These are phyloP conservation scores for Lomentospora prolificans DNA, from an alignment of 2,329 filamentous ascomycete genomes.

Conservation along the genomic window DNA sequence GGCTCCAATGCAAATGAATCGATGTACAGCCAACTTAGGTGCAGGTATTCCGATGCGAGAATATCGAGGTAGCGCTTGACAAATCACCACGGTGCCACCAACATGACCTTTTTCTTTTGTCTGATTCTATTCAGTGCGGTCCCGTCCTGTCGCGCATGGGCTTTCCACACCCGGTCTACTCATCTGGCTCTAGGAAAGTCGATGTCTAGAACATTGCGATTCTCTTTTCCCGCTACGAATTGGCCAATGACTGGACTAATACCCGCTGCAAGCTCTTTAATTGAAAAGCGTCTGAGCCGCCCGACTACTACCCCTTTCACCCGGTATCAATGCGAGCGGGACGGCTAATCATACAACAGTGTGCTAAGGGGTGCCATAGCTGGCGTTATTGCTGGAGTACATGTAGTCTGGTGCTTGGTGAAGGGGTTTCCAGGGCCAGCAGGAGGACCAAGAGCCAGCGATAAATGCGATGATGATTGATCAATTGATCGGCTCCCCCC, in stretches of 20 bases:
- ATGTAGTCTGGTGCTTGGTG: background rate
- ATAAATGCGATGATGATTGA: too few species aligned
- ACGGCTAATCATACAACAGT: background rate
- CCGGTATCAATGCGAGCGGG: background rate
- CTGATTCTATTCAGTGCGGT: too few species aligned
- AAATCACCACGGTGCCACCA: too few species aligned
- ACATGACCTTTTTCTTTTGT: too few species aligned
- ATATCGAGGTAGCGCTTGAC: too few species aligned
- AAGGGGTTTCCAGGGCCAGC: background rate
- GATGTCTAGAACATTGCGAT: background rate
- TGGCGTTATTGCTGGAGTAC: too few species aligned
- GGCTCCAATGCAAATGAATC: too few species aligned
- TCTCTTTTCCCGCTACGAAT: background rate
- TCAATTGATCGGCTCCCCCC: background rate
- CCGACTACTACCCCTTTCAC: background rate
- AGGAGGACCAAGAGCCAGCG: background rate
- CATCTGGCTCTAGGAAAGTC: background rate
- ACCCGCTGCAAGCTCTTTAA: slow-evolving; percentile 1
- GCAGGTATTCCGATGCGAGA: too few species aligned
- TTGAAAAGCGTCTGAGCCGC: background rate
- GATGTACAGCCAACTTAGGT: too few species aligned
- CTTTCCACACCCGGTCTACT: background rate
- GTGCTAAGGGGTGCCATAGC: background rate
- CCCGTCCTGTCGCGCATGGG: background rate
- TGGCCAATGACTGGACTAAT: background rate